Conservation (phyloP, 768 basidiomycete species). For the Hygrophorus pudorinus region DNA sequence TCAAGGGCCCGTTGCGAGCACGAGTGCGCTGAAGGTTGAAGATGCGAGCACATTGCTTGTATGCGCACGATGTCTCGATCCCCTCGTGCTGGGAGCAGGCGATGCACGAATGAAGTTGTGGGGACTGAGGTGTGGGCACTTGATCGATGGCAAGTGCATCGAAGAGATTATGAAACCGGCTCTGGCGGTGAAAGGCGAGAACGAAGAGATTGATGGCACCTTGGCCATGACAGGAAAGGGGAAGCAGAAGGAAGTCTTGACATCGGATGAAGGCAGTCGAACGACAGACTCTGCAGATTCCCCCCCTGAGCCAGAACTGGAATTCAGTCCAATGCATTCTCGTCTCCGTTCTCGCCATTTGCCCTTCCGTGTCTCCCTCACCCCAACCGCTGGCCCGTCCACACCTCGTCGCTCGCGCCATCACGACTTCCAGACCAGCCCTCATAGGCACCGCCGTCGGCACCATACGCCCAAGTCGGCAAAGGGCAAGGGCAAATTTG, state of each 20-base stretch:
- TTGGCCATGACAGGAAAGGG: slow-evolving; percentile 35
- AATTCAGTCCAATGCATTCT: slow-evolving; percentile 39
- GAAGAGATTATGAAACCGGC: slow-evolving; percentile 43
- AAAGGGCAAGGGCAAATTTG: slow-evolving; percentile 24
- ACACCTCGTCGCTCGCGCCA: background rate
- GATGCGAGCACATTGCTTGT: slow-evolving; percentile 34
- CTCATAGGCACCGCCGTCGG: background rate
- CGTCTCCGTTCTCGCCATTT: slow-evolving; percentile 42
- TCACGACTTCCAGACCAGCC: background rate
- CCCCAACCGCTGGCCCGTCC: slow-evolving; percentile 1
- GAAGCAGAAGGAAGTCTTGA: slow-evolving; percentile 18
- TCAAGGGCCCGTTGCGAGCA: slow-evolving; percentile 17
- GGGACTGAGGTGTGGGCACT: slow-evolving; percentile 68
- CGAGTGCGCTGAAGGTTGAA: slow-evolving; percentile 5
- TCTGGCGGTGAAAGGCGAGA: slow-evolving; percentile 7
- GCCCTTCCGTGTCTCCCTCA: background rate
- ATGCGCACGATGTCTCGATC: slow-evolving; percentile 59
- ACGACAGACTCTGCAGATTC: background rate
- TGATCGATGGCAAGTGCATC: slow-evolving; percentile 71
- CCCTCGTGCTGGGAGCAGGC: slow-evolving; percentile 45
- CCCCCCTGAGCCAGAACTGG: slow-evolving; percentile 1
- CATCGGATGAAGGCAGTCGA: background rate
- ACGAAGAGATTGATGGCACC: background rate
- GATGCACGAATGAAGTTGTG: slow-evolving; percentile 43
- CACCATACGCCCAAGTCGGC: slow-evolving; percentile 22